Evolutionary conservation across 192 early-diverging fungal species (phyloP), one percentile per base, ranked within the genome.

Genomic region (Pilaira anomala): DNA sequence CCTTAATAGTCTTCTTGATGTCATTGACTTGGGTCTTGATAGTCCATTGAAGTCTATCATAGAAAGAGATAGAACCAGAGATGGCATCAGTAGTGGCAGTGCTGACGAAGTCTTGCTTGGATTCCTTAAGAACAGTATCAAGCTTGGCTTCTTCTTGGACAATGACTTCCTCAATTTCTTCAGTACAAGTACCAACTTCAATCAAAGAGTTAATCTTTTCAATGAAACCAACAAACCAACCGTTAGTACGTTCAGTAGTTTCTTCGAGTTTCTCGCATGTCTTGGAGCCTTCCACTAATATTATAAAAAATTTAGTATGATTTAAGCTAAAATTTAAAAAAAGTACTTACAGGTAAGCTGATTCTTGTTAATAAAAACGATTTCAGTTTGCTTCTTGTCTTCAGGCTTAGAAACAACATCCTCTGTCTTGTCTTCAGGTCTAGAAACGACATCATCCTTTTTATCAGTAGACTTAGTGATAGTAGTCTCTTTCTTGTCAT

Each of bases 91-190:
- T n/a, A 44, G 53, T 24, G 14, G 45, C 40, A 45, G 49, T 8
- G 12, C 21, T 39, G 26, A 29, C 11, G 19, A 28, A 7, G 19
- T 63, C 29, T 29, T 52, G 7, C 18, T 44, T 46, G 3, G 58
- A 60, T 46, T 60, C 40, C n/a, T 60, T 33, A 1, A 60, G n/a
- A 5, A 60, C 42, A 26, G 24, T 14, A 8, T 14, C 6, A 2
- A 40, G 12, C 40, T 65, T 39, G 12, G 21, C 48, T 16, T 55
- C 18, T 33, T 50, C 63, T 45, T 65, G 41, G 7, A 11, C 24
- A 21, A 65, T 46, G 45, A 39, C 52, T 18, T 51, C 14, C 0
- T 45, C 59, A 24, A 61, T 61, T 28, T 61, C 59, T 24, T 44
- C 39, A 29, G 59, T 30, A 12, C 24, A 33, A 11, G 46, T 41